Conservation (phyloP, 2,329 filamentous ascomycete species). For the Daldinia eschscholtzii region DNA sequence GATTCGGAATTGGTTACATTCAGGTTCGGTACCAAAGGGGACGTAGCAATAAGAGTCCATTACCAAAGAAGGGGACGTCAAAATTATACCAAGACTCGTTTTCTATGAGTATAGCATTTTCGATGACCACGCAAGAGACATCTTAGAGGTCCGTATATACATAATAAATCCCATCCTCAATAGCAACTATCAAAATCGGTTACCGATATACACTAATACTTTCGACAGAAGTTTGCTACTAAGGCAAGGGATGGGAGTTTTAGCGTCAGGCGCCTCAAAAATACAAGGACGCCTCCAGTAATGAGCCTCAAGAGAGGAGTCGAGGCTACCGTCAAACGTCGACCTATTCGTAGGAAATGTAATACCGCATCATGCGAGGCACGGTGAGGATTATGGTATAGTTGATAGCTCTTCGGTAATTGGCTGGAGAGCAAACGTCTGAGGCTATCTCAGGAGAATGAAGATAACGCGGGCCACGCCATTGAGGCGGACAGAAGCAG, state of each 20-base stretch:
- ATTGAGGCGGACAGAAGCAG: background rate
- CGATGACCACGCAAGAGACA: background rate
- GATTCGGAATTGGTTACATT: conserved; percentile 36
- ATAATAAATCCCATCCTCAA: background rate
- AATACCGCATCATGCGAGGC: conserved; percentile 28
- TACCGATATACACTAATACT: background rate
- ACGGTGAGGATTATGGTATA: background rate
- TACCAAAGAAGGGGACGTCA: background rate
- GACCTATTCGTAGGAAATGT: conserved; percentile 8
- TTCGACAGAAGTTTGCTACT: conserved; percentile 10
- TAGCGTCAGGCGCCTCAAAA: background rate
- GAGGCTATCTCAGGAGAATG: background rate
- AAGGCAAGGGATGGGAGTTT: background rate
- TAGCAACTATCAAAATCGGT: background rate
- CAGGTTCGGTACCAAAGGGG: conserved; percentile 37
- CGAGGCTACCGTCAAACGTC: background rate
- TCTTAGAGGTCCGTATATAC: background rate
- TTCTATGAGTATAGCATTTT: background rate
- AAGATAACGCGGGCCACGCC: background rate
- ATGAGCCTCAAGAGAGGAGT: background rate
- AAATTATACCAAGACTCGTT: background rate
- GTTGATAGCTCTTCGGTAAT: background rate
- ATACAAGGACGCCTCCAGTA: background rate
- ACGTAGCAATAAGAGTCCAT: conserved; percentile 42
- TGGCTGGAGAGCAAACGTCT: background rate